phyloP scores from a whole-genome alignment of 805 yeast species.

The Ogataea pini region DNA sequence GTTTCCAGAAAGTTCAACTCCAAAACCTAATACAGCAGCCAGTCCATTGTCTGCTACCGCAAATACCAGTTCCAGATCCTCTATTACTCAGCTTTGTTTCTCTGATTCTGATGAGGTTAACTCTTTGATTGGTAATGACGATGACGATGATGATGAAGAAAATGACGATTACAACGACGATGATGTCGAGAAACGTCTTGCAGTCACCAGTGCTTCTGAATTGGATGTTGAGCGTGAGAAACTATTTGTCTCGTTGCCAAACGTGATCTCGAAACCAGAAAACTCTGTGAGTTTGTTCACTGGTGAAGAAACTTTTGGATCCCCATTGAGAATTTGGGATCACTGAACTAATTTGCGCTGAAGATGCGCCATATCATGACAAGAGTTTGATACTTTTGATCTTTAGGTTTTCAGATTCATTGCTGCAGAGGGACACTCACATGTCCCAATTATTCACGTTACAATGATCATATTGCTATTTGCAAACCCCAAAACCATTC shows the following conservation, averaged over 20 bases:
- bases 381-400: neutral
- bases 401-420: neutral
- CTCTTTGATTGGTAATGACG: slow-evolving; percentile 8
- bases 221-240: slow-evolving; percentile 11
- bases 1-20: slow-evolving; percentile 7
- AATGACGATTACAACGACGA: slow-evolving; percentile 14
- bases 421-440: slow-evolving; percentile 1
- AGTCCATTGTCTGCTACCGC: neutral
- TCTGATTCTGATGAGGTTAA: slow-evolving; percentile 14
- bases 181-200: slow-evolving; percentile 13
- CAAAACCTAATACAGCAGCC: neutral
- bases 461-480: neutral
- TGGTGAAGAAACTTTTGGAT: slow-evolving; percentile 7
- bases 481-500: neutral
- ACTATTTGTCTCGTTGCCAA: slow-evolving; percentile 8
- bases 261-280: slow-evolving; percentile 9
- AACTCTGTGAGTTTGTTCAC: slow-evolving; percentile 8
- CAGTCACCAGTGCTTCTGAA: slow-evolving; percentile 3
- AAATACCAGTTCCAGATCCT: slow-evolving; percentile 5
- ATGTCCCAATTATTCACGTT: slow-evolving; percentile 1
- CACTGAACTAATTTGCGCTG: neutral
- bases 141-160: slow-evolving; percentile 14
- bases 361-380: neutral
- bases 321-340: slow-evolving; percentile 7
- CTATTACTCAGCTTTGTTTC: slow-evolving; percentile 10